phyloP scores from a whole-genome alignment of 2,329 filamentous ascomycete genomes.

The Lojkania enalia region DNA sequence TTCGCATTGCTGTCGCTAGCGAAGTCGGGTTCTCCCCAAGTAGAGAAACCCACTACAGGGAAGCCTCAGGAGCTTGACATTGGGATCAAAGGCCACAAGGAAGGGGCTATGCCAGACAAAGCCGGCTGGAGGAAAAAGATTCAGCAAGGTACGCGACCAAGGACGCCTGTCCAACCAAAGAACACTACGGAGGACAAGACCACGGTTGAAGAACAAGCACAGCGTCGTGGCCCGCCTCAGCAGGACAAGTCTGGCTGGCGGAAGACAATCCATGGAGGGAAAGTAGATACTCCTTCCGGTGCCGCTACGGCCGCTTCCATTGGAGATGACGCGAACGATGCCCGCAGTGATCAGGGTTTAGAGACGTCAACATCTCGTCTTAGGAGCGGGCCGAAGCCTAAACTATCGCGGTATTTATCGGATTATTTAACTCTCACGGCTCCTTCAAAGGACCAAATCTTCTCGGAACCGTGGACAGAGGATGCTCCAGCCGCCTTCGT shows the following conservation, averaged over 20 bases:
- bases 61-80: not conserved
- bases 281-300: constrained; percentile 25
- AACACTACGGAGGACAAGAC: not conserved
- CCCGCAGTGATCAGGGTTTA: constrained; percentile 32
- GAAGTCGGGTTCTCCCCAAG: not conserved
- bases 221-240: not conserved
- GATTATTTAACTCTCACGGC: constrained; percentile 31
- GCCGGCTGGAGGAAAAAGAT: constrained; percentile 11
- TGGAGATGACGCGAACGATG: constrained; percentile 30
- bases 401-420: constrained; percentile 46
- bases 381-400: constrained; percentile 42
- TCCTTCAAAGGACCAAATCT: constrained; percentile 23
- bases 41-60: not conserved
- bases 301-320: constrained; percentile 17
- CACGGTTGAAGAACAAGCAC: not conserved
- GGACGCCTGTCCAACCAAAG: constrained; percentile 6
- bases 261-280: constrained; percentile 26
- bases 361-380: constrained; percentile 34
- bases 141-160: constrained; percentile 3
- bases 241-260: constrained; percentile 22
- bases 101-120: constrained; percentile 3
- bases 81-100: not conserved
- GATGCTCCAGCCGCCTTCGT: constrained; percentile 16
- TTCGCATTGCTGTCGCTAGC: not conserved
- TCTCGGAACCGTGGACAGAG: constrained; percentile 34